Percentiles rank a stretch among this genome's conserved stretches.
phyloP scores from a whole-genome alignment of 257 asterid genomes.

The Misopates orontium region DNA sequence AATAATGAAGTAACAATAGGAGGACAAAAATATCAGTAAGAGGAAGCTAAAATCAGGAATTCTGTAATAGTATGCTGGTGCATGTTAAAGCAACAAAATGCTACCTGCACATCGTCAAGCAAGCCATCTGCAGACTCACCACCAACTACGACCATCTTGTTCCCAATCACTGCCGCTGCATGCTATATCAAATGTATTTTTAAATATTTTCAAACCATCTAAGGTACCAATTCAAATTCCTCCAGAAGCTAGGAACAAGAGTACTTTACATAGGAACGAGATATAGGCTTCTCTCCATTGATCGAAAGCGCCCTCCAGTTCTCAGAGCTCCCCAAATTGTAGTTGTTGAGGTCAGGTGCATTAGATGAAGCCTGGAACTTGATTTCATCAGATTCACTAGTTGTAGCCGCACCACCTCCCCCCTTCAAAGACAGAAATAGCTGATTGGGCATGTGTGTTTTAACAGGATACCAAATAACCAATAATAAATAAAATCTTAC shows the following conservation, averaged over 20 bases:
- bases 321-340: slow-evolving; percentile 82
- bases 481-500: slow-evolving; percentile 39
- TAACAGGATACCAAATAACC: too few relatives aligned
- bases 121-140: slow-evolving; percentile 83
- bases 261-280: slow-evolving; percentile 86
- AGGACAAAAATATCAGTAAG: background rate
- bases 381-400: too few relatives aligned
- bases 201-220: slow-evolving; percentile 18
- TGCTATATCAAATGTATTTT: slow-evolving; percentile 63
- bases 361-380: slow-evolving; percentile 57
- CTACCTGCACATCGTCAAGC: slow-evolving; percentile 94
- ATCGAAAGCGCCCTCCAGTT: slow-evolving; percentile 92
- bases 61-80: too few relatives aligned
- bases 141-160: slow-evolving; percentile 97
- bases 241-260: too few relatives aligned
- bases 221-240: slow-evolving; percentile 22
- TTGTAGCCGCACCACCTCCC: slow-evolving; percentile 50
- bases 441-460: slow-evolving; percentile 22
- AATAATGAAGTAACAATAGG: too few relatives aligned
- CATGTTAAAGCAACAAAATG: too few relatives aligned
- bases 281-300: slow-evolving; percentile 82
- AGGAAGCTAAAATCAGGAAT: too few relatives aligned
- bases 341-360: slow-evolving; percentile 66
- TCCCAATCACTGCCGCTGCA: slow-evolving; percentile 92
- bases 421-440: slow-evolving; percentile 47